Evolutionary conservation across 140 eudicot genomes (phyloP), one percentile per base, ranked within the genome.

Genomic region (Ambrosia hybrid): DNA sequence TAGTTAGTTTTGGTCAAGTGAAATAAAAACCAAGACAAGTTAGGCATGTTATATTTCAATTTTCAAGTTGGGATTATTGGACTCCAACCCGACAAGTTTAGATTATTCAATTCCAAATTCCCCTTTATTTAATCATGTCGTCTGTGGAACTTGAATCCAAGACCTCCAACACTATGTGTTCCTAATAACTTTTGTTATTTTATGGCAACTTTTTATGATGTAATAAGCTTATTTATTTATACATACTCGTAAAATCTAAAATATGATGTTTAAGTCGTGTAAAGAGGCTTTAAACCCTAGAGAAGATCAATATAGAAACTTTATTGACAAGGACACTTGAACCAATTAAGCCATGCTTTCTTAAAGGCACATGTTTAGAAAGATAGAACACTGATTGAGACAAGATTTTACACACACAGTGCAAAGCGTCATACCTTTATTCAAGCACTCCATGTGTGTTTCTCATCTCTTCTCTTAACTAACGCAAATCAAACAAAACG

Each of bases 391-490:
- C 65, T 62, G 39, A 77, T 41, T 77, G 68, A 41, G 82, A 63
- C 77, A 78, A 55, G 77, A 78, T 55, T 71, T 65, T 45, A 52
- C 60, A 7, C 59, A 63, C 53, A 51, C 68, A 62, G 10, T 53
- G 82, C 77, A 63, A 78, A 70, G 55, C 68, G 57, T 43, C 39
- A 63, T 66, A 56, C 67, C 78, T 78, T 78, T 78, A 71, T 71
- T 64, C 36, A 64, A 63, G 77, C 77, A 78, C 43, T 78, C 73
- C 82, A 78, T 78, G 82, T 78, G 82, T 71, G 71, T 51, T 34
- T 66, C 9, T 26, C 6, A 56, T 75, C 59, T n/a, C 73, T 73
- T 53, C 15, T 70, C 68, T 63, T 53, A 62, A 78, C 77, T 55
- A 53, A 71, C 77, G 43, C 15, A 56, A 63, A 14, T 26, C 64